Conservation (phyloP, 179 eudicot species). For the Sideroxylon spinosum region DNA sequence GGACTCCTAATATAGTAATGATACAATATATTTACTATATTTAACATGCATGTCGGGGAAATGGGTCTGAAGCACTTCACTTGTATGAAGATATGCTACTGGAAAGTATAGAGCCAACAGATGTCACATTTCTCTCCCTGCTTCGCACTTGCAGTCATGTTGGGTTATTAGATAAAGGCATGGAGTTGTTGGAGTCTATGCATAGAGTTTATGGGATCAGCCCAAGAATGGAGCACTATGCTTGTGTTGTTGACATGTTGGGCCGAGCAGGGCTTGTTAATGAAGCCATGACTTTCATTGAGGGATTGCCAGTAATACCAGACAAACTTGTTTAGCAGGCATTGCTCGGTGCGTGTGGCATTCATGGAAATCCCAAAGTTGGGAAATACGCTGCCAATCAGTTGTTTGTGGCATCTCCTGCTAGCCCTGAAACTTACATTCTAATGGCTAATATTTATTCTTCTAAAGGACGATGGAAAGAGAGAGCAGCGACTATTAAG, state of each 20-base stretch:
- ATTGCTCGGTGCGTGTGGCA: conserved; percentile 68
- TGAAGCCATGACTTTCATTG: conserved; percentile 63
- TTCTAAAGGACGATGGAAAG: conserved; percentile 63
- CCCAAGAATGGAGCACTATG: conserved; percentile 86
- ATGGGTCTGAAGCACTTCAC: conserved; percentile 57
- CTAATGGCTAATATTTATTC: conserved; percentile 80
- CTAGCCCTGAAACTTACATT: conserved; percentile 51
- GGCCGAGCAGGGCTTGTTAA: conserved; percentile 69
- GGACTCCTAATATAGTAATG: no score
- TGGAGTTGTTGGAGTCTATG: conserved; percentile 71
- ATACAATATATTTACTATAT: no score
- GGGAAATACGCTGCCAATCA: conserved; percentile 75
- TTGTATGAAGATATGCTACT: conserved; percentile 54
- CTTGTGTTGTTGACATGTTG: conserved; percentile 82
- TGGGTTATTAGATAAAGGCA: conserved; percentile 65
- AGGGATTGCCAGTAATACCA: conserved; percentile 52
- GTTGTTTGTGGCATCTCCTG: conserved; percentile 45
- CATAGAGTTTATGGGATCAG: conserved; percentile 37
- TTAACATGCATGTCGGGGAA: no score
- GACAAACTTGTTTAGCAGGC: conserved; percentile 74
- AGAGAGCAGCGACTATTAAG: conserved; percentile 59
- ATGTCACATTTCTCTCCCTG: conserved; percentile 78
- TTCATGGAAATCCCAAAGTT: conserved; percentile 52
- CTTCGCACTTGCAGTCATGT: conserved; percentile 92
- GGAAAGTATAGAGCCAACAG: conserved; percentile 59